phyloP scores from a whole-genome alignment of 2,329 filamentous ascomycete genomes.

The Neonectria magnoliae region DNA sequence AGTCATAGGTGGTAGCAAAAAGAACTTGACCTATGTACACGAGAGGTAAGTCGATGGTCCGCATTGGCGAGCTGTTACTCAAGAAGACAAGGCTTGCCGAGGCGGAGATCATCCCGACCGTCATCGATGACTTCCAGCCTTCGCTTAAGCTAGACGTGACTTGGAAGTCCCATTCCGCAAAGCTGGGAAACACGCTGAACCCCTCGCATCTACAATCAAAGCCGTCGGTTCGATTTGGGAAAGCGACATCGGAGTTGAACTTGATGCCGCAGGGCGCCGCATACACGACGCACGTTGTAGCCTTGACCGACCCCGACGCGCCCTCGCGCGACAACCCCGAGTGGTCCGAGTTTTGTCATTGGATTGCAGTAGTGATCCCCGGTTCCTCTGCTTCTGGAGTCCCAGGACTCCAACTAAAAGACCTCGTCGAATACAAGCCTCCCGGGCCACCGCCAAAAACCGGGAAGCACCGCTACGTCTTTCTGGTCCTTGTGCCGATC shows the following conservation, averaged over 20 bases:
- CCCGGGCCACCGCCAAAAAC: slow-evolving; percentile 33
- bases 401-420: slow-evolving; percentile 1
- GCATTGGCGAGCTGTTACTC: neutral
- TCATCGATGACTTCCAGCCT: slow-evolving; percentile 35
- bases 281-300: slow-evolving; percentile 19
- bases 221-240: slow-evolving; percentile 5
- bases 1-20: neutral
- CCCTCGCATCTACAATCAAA: slow-evolving; percentile 17
- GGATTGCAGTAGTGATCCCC: slow-evolving; percentile 25
- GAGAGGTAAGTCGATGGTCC: neutral
- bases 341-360: slow-evolving; percentile 39
- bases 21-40: neutral
- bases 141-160: slow-evolving; percentile 18
- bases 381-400: neutral
- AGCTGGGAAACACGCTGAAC: slow-evolving; percentile 30
- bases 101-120: slow-evolving; percentile 31
- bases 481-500: slow-evolving; percentile 30
- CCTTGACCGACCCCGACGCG: slow-evolving; percentile 36
- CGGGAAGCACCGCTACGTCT: slow-evolving; percentile 37
- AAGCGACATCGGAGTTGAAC: neutral
- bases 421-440: slow-evolving; percentile 32
- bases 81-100: slow-evolving; percentile 14
- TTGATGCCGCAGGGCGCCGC: neutral
- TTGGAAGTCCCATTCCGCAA: slow-evolving; percentile 28
- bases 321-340: slow-evolving; percentile 34